Base-by-base conservation (phyloP, 257 asterid genomes). In the Pogostemon cablin region DNA sequence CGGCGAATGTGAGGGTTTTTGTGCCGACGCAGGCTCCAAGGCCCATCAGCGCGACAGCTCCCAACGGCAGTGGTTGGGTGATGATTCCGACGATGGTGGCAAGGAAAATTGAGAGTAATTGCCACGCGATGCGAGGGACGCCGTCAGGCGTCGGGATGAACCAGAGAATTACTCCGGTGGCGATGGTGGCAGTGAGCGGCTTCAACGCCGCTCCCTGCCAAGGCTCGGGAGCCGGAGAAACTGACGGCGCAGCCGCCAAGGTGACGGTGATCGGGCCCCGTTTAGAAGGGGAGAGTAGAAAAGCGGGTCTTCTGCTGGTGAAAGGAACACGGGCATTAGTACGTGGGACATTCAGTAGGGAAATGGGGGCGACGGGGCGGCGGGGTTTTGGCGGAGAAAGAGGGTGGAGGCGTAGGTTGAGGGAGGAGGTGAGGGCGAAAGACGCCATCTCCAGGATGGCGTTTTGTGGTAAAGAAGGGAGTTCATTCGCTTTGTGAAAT, bases 31-130 rank as follows among this genome's bases (percentile, higher is more conserved):
- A 86, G 1, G 99, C 92, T 9, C 96, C 97, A 4, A 93, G 85
- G 2, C 99, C 99, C 85, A 91, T 71, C 11, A 93, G 61, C 2
- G 99, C 97, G 38, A 93, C 97, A 62, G 99, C 99, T 1, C 99
- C 97, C 37, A 93, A 77, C 7, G 96, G 99, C 78, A 93, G 47
- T 4, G 99, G 99, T 40, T 93, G 99, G 0, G 97, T 86, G 35
- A 93, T 91, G 44, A 93, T 91, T 44, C 99, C 99, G 1, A 93
- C 91, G 7, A 93, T 91, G 63, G 99, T 93, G 64, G 99, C 96
- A 7, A 93, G 48, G 81, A 93, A 93, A 17, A 93, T 93, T 15
- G 99, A 83, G 42, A 93, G 80, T 57, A 93, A 46, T 12, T 91
- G 97, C 97, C 97, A 91, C 3, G 99, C 97, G 50, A 59, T 81